Percentiles rank a stretch among this genome's conserved stretches.
Conservation (phyloP, 768 basidiomycete genomes). For the Podaxis sp. region DNA sequence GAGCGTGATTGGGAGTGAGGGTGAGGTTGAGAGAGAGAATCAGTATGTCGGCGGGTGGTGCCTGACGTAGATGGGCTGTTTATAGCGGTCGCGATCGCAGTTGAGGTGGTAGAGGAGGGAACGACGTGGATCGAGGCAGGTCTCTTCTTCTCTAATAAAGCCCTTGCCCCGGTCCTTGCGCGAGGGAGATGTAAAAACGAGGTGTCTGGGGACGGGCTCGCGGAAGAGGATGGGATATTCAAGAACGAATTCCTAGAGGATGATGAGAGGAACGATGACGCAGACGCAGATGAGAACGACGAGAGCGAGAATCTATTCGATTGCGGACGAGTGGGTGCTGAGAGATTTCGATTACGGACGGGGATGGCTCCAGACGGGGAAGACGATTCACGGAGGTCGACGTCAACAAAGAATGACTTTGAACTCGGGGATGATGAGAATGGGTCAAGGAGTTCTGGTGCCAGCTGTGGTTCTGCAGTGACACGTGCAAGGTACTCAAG, state of each 20-base stretch:
- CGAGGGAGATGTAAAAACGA: constrained; percentile 5
- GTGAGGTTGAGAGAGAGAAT: neutral
- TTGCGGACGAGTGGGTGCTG: constrained; percentile 38
- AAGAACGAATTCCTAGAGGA: constrained; percentile 7
- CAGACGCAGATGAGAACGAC: constrained; percentile 19
- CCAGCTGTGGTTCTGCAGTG: neutral
- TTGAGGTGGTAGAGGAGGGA: neutral
- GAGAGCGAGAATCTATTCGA: constrained; percentile 30
- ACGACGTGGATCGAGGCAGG: constrained; percentile 32
- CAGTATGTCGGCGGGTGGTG: neutral
- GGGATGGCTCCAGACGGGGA: constrained; percentile 18
- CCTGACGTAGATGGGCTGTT: neutral
- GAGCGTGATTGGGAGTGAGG: neutral
- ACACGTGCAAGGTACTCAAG: neutral
- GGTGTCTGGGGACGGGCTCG: constrained; percentile 17
- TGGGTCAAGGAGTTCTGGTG: constrained; percentile 32
- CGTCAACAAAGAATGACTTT: constrained; percentile 43
- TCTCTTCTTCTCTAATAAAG: constrained; percentile 17
- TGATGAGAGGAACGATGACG: constrained; percentile 23
- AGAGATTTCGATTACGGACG: constrained; percentile 38
- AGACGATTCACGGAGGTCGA: constrained; percentile 22
- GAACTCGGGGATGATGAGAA: constrained; percentile 41
- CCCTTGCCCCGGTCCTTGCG: constrained; percentile 17
- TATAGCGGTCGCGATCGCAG: neutral
- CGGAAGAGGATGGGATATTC: neutral